phyloP scores from a whole-genome alignment of 805 yeast species.

The Ogataea siamensis region DNA sequence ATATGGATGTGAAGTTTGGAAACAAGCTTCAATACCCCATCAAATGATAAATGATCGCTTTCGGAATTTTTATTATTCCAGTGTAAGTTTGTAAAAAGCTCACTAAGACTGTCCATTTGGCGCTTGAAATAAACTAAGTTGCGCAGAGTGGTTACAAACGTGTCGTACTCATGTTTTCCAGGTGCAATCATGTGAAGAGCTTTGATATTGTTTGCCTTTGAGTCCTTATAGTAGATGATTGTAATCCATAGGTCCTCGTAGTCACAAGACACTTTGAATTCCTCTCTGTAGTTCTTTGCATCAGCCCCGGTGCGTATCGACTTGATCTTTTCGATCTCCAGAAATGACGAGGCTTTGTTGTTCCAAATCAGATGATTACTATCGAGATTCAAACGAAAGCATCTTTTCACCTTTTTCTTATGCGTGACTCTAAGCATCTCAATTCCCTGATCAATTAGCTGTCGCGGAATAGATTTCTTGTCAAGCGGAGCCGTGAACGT shows the following conservation, averaged over 20 bases:
- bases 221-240: slow-evolving; percentile 62
- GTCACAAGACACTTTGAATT: slow-evolving; percentile 68
- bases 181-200: slow-evolving; percentile 77
- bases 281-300: slow-evolving; percentile 85
- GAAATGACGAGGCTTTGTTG: slow-evolving; percentile 41
- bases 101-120: slow-evolving; percentile 53
- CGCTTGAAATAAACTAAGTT: slow-evolving; percentile 56
- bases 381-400: slow-evolving; percentile 54
- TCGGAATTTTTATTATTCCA: slow-evolving; percentile 49
- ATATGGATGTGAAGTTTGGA: slow-evolving; percentile 71
- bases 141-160: slow-evolving; percentile 53
- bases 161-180: slow-evolving; percentile 47
- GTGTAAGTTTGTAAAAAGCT: slow-evolving; percentile 49
- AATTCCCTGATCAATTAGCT: slow-evolving; percentile 54
- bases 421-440: slow-evolving; percentile 68
- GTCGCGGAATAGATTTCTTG: slow-evolving; percentile 41
- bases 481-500: slow-evolving; percentile 21
- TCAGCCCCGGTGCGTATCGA: slow-evolving; percentile 61
- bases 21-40: slow-evolving; percentile 66
- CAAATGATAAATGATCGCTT: slow-evolving; percentile 48
- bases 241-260: slow-evolving; percentile 74
- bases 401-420: slow-evolving; percentile 59
- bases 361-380: slow-evolving; percentile 59
- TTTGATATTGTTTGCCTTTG: slow-evolving; percentile 61
- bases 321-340: slow-evolving; percentile 61